These are phyloP conservation scores for Escovopsis sp. DNA, from an alignment of 2,329 filamentous ascomycete genomes.

Conservation along the genomic window DNA sequence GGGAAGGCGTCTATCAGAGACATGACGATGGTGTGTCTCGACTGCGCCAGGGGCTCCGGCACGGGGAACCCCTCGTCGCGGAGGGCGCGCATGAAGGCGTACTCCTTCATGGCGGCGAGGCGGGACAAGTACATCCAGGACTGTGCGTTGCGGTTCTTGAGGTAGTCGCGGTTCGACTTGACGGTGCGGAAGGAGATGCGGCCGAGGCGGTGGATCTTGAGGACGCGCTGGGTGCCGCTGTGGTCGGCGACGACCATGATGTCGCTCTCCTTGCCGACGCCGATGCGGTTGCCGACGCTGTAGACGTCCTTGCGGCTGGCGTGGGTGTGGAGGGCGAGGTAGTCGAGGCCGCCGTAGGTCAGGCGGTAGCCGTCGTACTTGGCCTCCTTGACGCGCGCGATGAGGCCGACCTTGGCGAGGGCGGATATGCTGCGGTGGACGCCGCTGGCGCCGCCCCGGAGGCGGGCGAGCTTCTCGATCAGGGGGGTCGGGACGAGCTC, in stretches of 20 bases:
- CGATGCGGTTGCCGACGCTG: conserved; percentile 86
- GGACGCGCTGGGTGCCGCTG: conserved; percentile 59
- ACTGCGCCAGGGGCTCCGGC: conserved; percentile 76
- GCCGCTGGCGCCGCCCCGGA: conserved; percentile 62
- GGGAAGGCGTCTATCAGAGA: conserved; percentile 83
- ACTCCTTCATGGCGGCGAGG: conserved; percentile 86
- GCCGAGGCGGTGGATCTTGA: conserved; percentile 93
- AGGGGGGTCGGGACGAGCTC: conserved; percentile 86
- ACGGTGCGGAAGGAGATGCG: conserved; percentile 95
- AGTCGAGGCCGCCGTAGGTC: conserved; percentile 93
- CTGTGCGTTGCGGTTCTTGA: conserved; percentile 61
- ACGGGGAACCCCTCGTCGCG: conserved; percentile 76
- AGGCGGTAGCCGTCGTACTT: conserved; percentile 96
- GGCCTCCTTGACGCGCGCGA: conserved; percentile 85
- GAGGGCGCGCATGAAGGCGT: conserved; percentile 82
- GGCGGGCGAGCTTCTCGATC: conserved; percentile 69
- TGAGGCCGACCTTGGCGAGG: conserved; percentile 82
- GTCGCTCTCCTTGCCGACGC: conserved; percentile 94
- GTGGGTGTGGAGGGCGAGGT: conserved; percentile 86
- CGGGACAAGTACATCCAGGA: conserved; percentile 98
- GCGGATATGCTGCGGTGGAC: conserved; percentile 80
- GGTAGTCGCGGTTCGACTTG: conserved; percentile 90
- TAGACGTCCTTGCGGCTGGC: conserved; percentile 68
- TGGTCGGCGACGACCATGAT: conserved; percentile 86
- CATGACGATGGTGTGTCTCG: conserved; percentile 94